phyloP scores from a whole-genome alignment of 176 grass and related monocot species.

The Hordeum marinum region DNA sequence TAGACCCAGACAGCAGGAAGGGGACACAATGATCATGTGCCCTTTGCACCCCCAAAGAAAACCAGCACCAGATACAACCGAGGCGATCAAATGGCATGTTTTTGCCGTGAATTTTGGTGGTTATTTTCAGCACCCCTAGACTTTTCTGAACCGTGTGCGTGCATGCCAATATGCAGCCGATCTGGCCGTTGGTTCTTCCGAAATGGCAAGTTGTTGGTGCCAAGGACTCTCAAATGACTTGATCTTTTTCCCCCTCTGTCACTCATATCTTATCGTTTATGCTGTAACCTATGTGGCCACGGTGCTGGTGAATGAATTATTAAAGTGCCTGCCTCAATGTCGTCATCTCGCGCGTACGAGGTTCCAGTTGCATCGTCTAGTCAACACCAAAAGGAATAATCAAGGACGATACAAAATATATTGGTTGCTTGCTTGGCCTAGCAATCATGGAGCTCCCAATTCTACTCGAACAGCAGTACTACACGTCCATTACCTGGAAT shows the following conservation, averaged over 20 bases:
- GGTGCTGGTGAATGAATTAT: slow-evolving; percentile 31
- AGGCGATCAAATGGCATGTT: not conserved
- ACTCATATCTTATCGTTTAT: slow-evolving; percentile 20
- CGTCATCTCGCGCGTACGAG: slow-evolving; percentile 17
- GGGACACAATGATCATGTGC: not conserved
- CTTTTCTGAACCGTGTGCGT: not conserved
- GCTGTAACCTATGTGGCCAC: slow-evolving; percentile 32
- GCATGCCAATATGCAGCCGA: not conserved
- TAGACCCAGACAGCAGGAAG: slow-evolving; percentile 1
- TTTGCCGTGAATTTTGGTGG: not conserved
- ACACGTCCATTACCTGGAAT: not conserved
- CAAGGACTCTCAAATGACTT: not conserved
- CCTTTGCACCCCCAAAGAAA: not conserved
- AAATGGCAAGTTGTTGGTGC: slow-evolving; percentile 15
- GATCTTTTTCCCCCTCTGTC: not conserved
- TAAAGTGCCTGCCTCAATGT: slow-evolving; percentile 17
- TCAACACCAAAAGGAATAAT: not conserved
- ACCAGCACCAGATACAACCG: not conserved
- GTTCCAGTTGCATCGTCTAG: slow-evolving; percentile 29
- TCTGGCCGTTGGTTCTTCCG: slow-evolving; percentile 15
- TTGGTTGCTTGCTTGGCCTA: not conserved
- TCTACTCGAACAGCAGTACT: slow-evolving; percentile 18
- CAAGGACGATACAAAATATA: no score
- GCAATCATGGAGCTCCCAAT: slow-evolving; percentile 39
- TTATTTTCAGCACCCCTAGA: not conserved